Percentiles rank a stretch among this genome's conserved stretches.
Conservation (phyloP, 306 rosid species). For the Gastrolobium bilobum region DNA sequence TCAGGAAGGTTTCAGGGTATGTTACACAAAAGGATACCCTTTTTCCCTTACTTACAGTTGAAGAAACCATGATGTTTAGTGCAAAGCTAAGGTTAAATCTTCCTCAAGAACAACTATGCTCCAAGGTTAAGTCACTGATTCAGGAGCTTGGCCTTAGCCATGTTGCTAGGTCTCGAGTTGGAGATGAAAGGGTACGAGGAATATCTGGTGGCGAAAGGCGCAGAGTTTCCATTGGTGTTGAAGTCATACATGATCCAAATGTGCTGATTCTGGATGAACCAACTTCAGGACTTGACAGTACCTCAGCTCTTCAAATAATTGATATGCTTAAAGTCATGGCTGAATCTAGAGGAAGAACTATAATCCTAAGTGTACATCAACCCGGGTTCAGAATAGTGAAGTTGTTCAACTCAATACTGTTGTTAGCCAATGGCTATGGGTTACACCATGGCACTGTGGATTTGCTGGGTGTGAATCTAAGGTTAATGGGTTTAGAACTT, state of each 20-base stretch:
- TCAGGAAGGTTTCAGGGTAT: conserved; percentile 77
- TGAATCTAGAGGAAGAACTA: conserved; percentile 65
- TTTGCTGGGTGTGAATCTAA: conserved; percentile 63
- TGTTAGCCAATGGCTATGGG: conserved; percentile 69
- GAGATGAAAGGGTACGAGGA: conserved; percentile 75
- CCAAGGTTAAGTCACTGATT: conserved; percentile 65
- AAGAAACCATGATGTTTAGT: conserved; percentile 88
- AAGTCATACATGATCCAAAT: conserved; percentile 77
- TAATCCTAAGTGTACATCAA: conserved; percentile 79
- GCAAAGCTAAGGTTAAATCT: conserved; percentile 66
- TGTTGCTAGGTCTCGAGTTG: conserved; percentile 66
- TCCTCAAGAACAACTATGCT: conserved; percentile 56
- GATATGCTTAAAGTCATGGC: conserved; percentile 82
- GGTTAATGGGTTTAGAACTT: conserved; percentile 71
- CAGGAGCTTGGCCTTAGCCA: conserved; percentile 74
- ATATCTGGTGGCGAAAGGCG: conserved; percentile 82
- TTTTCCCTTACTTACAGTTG: conserved; percentile 85
- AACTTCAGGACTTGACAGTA: conserved; percentile 87
- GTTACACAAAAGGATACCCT: conserved; percentile 85
- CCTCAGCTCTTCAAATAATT: conserved; percentile 74
- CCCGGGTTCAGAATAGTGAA: conserved; percentile 83
- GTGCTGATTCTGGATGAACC: conserved; percentile 83
- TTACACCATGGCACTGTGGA: conserved; percentile 78
- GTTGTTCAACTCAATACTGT: conserved; percentile 65
- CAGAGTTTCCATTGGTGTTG: conserved; percentile 84